These are phyloP conservation scores for Penicillium arizonense DNA, from an alignment of 495 filamentous ascomycete genomes.

Conservation along the genomic window DNA sequence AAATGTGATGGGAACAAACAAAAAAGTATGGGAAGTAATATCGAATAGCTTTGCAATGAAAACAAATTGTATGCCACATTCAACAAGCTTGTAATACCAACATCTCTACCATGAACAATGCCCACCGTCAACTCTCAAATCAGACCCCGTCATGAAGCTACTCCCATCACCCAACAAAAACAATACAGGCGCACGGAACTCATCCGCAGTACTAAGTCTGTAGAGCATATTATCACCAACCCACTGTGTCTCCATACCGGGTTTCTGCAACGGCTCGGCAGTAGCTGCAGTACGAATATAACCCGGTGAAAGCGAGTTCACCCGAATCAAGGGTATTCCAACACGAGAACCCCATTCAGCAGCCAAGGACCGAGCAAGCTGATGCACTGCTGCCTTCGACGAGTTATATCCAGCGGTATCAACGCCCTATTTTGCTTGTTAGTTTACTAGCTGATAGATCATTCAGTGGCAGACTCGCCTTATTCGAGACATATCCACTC, in stretches of 20 bases:
- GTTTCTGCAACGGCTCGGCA: slow-evolving; percentile 14
- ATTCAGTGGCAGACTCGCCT: slow-evolving; percentile 19
- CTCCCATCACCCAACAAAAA: slow-evolving; percentile 71
- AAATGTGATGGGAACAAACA: too few relatives aligned
- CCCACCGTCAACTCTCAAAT: slow-evolving; percentile 19
- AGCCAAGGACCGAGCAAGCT: slow-evolving; percentile 58
- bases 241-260: slow-evolving; percentile 67
- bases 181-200: slow-evolving; percentile 72
- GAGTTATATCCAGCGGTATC: slow-evolving; percentile 60
- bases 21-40: too few relatives aligned
- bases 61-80: too few relatives aligned
- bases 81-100: background rate
- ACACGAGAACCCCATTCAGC: slow-evolving; percentile 55
- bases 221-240: slow-evolving; percentile 57
- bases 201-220: slow-evolving; percentile 66
- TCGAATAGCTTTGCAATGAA: too few relatives aligned
- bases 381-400: slow-evolving; percentile 60
- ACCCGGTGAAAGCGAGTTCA: slow-evolving; percentile 37
- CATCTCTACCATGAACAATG: slow-evolving; percentile 15
- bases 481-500: slow-evolving; percentile 70
- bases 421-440: slow-evolving; percentile 28
- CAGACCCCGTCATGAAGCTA: slow-evolving; percentile 67
- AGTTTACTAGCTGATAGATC: background rate
- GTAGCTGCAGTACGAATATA: slow-evolving; percentile 32
- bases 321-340: slow-evolving; percentile 16